These are phyloP conservation scores for Thermothelomyces thermophilus DNA, from an alignment of 2,329 filamentous ascomycete genomes.

Conservation along the genomic window DNA sequence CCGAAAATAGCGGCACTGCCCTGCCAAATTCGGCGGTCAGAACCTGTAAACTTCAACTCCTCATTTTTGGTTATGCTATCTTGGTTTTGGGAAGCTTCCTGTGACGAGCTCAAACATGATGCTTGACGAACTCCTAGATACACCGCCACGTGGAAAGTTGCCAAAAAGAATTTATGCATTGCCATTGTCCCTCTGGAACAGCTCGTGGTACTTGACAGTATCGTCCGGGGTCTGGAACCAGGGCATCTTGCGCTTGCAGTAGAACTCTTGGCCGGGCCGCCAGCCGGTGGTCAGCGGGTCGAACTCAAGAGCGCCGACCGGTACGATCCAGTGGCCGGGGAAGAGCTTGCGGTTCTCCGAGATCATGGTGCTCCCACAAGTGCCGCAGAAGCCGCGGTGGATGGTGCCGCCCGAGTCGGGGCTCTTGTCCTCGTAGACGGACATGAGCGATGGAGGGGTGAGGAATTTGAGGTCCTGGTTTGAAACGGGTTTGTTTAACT, in stretches of 20 bases:
- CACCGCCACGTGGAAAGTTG: no score
- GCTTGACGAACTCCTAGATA: no score
- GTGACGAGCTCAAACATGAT: no score
- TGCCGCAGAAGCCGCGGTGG: not conserved
- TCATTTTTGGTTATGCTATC: no score
- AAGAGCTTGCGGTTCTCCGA: not conserved
- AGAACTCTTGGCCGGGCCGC: not conserved
- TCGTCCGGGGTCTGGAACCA: not conserved
- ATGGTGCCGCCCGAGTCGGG: not conserved
- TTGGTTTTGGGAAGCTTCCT: no score
- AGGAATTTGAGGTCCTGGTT: not conserved
- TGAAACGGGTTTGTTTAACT: no score
- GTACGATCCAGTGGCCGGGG: not conserved
- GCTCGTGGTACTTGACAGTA: not conserved
- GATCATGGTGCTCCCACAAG: not conserved
- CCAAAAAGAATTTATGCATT: no score
- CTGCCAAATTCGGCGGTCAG: no score
- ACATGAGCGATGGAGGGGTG: not conserved
- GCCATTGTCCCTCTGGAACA: not conserved
- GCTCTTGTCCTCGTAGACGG: not conserved
- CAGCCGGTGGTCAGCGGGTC: not conserved
- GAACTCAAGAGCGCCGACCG: not conserved
- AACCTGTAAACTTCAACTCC: no score
- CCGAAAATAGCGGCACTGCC: no score
- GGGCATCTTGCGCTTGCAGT: not conserved